A percentile compares a stretch with the other conserved stretches of the same genome.
phyloP scores from a whole-genome alignment of 768 basidiomycete species.

The Suillus spraguei region DNA sequence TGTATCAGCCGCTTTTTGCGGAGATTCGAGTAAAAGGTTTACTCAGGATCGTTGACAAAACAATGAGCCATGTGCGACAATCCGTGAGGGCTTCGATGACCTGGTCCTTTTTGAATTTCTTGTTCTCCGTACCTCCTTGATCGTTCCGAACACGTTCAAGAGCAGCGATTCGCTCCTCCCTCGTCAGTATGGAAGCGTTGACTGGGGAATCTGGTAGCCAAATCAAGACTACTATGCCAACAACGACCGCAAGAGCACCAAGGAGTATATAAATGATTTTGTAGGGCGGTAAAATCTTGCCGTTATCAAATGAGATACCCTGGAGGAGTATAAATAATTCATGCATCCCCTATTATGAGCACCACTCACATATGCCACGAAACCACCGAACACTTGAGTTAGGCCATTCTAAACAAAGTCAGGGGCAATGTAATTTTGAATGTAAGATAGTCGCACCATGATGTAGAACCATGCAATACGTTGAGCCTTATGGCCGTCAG shows the following conservation, averaged over 20 bases:
- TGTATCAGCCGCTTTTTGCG: constrained; percentile 11
- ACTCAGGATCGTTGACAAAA: constrained; percentile 62
- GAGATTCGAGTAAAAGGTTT: constrained; percentile 10
- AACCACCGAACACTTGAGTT: constrained; percentile 62
- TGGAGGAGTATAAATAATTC: constrained; percentile 21
- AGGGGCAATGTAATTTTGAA: background rate
- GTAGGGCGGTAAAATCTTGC: constrained; percentile 52
- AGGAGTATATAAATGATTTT: constrained; percentile 64
- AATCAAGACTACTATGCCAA: constrained; percentile 57
- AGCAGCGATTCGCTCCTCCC: constrained; percentile 61
- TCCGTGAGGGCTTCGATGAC: constrained; percentile 58
- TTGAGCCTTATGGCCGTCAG: constrained; percentile 41
- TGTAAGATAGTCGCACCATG: constrained; percentile 43
- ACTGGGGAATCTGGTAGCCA: constrained; percentile 71
- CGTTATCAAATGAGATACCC: constrained; percentile 59
- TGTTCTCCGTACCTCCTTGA: constrained; percentile 64
- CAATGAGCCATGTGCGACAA: constrained; percentile 62
- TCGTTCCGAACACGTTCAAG: constrained; percentile 70
- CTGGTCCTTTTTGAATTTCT: constrained; percentile 59
- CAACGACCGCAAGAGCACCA: constrained; percentile 59
- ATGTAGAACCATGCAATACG: constrained; percentile 70
- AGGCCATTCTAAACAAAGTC: constrained; percentile 49
- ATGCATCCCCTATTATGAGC: background rate
- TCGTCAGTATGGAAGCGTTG: constrained; percentile 54
- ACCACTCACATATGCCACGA: constrained; percentile 56